Evolutionary conservation across 805 yeast genomes (phyloP), one percentile per base, ranked within the genome.

Genomic region (Wickerhamiella vanderwaltii): DNA sequence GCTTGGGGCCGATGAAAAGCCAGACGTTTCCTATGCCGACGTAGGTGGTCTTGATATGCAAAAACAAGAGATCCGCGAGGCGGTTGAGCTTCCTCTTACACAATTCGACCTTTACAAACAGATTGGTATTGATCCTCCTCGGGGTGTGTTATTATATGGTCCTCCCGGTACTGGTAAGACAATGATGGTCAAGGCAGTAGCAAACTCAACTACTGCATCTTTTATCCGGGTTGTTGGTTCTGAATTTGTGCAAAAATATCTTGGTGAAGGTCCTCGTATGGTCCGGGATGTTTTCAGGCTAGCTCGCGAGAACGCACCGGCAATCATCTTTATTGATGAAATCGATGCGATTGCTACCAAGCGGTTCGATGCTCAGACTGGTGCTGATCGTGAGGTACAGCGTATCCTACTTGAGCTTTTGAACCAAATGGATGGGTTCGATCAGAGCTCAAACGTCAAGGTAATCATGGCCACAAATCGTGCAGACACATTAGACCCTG

Each of bases 121-220:
- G 64, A 91, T 91, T 57, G 99, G 99, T 65, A 87, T 91, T 50
- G 97, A 91, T 56, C 98, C 98, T 15, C 99, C 99, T 48, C 77
- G 97, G 52, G 99, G 99, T 55, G 98, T 91, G 23, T 65, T 91
- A 52, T 68, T 91, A 47, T 91, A 91, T 63, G 99, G 99, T n/a
- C 97, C 98, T 9, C 99, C 99, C 36, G 99, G 99, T 60, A 91
- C 98, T 1, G 99, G 99, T 56, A 91, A 91, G 63, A 91, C 99
- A 17, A 87, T 91, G 97, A 72, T 91, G 59, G 99, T 91, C 37
- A 91, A 91, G 63, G 98, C 99, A 0, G 99, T 91, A 35, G 99
- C 99, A 9, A 88, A 91, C 64, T 77, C 88, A 44, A 80, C 97
- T 3, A 83, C 94, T 1, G 98, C 98, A 2, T 72, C 95, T 4